Base-by-base conservation (phyloP, 257 asterid species). In the Ilex asprella region DNA sequence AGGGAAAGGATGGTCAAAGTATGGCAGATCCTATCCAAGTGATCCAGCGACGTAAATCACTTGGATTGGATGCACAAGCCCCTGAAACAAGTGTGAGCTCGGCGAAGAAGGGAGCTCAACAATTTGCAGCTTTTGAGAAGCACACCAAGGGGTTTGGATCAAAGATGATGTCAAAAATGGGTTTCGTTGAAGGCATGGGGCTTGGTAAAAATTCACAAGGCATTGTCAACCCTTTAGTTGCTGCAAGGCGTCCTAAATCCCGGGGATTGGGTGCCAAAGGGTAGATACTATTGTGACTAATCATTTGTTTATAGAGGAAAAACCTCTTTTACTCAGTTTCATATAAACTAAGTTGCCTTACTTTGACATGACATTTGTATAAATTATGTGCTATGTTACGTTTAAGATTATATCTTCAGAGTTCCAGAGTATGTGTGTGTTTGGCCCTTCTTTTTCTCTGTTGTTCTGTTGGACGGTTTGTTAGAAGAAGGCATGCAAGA, bases 81-180 rank as follows among this genome's bases (percentile, higher is more conserved):
- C 43, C 59, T 58, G 63, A 72, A n/a, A 54, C 60, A 58, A 80
- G 77, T 16, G 70, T 70, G 12, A 82, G 62, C 47, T 59, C 72
- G 47, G 65, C 58, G 2, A 78, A 67, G 63, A 77, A 62, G 15
- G 80, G 70, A 49, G 32, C 76, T 61, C 70, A 55, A 39, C 77
- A 74, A 41, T 30, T 86, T 65, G 99, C 83, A 55, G 77, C 86
- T 5, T 92, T 92, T 64, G 99, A 93, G 89, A 87, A 66, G 81
- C 92, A 93, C 30, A 93, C 97, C 0, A 86, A 75, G 70, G 97
- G 99, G 21, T 89, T 92, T 67, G 99, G 99, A 52, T 92, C 99
- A 31, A 92, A 79, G 69, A 76, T 92, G 88, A 89, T 92, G 99
- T 84, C 95, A 3, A 85, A 74, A 69, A 89, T 89, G 97, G 99